phyloP scores from a whole-genome alignment of 2,329 filamentous ascomycete species.

The Hymenoscyphus infarciens region DNA sequence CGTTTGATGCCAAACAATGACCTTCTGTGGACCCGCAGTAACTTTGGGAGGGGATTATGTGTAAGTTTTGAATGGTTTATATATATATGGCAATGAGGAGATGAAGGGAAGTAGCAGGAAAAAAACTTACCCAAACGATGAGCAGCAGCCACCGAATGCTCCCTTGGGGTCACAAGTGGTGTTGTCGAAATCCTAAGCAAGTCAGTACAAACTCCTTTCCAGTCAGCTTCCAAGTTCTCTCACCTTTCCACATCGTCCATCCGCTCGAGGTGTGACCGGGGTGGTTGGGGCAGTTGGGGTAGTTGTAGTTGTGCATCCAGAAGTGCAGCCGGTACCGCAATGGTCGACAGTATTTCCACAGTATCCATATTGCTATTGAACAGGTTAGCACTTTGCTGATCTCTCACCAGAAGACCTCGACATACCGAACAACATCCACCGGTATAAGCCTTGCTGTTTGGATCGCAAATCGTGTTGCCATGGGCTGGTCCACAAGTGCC shows the following conservation, averaged over 20 bases:
- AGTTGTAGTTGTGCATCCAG: slow-evolving; percentile 35
- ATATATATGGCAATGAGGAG: neutral
- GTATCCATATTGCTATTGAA: slow-evolving; percentile 17
- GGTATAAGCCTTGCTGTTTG: slow-evolving; percentile 42
- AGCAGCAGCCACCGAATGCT: slow-evolving; percentile 33
- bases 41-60: slow-evolving; percentile 17
- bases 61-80: slow-evolving; percentile 4
- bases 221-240: neutral
- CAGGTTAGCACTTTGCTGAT: slow-evolving; percentile 38
- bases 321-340: slow-evolving; percentile 55
- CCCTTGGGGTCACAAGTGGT: slow-evolving; percentile 32
- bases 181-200: slow-evolving; percentile 24
- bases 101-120: neutral
- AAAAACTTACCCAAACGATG: slow-evolving; percentile 30
- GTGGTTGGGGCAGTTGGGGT: neutral
- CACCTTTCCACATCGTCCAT: slow-evolving; percentile 32
- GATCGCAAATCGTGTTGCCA: slow-evolving; percentile 47
- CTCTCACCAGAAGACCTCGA: slow-evolving; percentile 49
- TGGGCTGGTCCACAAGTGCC: slow-evolving; percentile 51
- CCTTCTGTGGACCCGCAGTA: slow-evolving; percentile 29
- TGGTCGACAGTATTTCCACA: slow-evolving; percentile 43
- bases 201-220: neutral
- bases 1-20: slow-evolving; percentile 27
- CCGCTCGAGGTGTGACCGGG: slow-evolving; percentile 17
- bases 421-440: slow-evolving; percentile 51